phyloP scores from a whole-genome alignment of 768 basidiomycete genomes.

The Daedaleopsis sinensis region DNA sequence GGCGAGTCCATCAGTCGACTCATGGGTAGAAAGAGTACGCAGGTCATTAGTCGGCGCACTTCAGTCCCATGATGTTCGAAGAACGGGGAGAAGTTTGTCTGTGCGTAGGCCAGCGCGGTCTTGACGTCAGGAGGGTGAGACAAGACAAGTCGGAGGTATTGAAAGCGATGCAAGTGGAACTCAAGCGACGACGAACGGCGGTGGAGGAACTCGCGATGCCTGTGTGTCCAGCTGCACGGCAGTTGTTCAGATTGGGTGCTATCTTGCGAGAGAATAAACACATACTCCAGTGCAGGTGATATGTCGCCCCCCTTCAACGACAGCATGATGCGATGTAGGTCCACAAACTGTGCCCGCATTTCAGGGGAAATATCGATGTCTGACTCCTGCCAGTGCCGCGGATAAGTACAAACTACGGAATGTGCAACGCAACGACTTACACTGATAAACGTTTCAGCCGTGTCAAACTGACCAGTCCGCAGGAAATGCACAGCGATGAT shows the following conservation, averaged over 20 bases:
- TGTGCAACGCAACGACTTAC: constrained; percentile 40
- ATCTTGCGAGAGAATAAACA: neutral
- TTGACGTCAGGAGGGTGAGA: constrained; percentile 58
- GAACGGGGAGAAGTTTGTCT: constrained; percentile 62
- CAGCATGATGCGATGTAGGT: constrained; percentile 72
- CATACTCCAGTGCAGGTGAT: constrained; percentile 77
- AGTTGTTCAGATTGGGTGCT: neutral
- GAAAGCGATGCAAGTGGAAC: constrained; percentile 88
- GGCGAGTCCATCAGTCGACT: constrained; percentile 67
- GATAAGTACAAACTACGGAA: neutral
- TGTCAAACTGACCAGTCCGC: constrained; percentile 79
- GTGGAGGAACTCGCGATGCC: constrained; percentile 66
- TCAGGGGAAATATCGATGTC: constrained; percentile 55
- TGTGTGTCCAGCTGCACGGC: constrained; percentile 70
- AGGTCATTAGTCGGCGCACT: constrained; percentile 70
- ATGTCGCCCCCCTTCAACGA: constrained; percentile 69
- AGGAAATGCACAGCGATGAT: constrained; percentile 78
- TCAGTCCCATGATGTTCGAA: constrained; percentile 62
- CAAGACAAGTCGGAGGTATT: constrained; percentile 79
- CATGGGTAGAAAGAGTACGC: constrained; percentile 71
- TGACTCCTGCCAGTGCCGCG: constrained; percentile 59
- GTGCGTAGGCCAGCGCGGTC: constrained; percentile 77
- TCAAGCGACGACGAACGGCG: constrained; percentile 79
- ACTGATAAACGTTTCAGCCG: constrained; percentile 73
- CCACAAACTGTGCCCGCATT: constrained; percentile 59